Conservation (phyloP, 306 rosid species). For the Lithocarpus polystachyus region DNA sequence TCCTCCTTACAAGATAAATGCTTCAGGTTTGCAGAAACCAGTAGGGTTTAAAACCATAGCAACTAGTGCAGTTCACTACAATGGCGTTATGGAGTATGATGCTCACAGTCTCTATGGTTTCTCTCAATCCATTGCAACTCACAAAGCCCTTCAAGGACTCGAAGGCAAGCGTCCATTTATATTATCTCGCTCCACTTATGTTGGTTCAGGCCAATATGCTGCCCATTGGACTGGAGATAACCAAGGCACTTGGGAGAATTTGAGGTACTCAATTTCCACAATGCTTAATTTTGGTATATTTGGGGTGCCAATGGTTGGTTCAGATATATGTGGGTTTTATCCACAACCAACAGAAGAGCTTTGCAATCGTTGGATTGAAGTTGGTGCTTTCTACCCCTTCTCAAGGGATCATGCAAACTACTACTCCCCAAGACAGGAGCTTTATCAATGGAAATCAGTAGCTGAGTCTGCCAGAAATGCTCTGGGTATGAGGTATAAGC, state of each 20-base stretch:
- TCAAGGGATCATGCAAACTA: conserved; percentile 93
- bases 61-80: conserved; percentile 88
- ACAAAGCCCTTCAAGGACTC: conserved; percentile 75
- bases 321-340: conserved; percentile 94
- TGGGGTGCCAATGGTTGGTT: conserved; percentile 98
- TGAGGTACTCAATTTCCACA: conserved; percentile 81
- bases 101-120: conserved; percentile 97
- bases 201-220: conserved; percentile 83
- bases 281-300: conserved; percentile 91
- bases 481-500: conserved; percentile 76
- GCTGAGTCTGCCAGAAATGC: conserved; percentile 90
- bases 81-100: conserved; percentile 85
- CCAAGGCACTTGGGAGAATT: conserved; percentile 81
- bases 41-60: conserved; percentile 90
- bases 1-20: conserved; percentile 93
- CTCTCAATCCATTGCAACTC: conserved; percentile 81
- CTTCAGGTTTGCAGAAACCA: conserved; percentile 78
- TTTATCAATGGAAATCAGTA: conserved; percentile 91
- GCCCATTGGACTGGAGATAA: conserved; percentile 99
- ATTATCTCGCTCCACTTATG: conserved; percentile 84
- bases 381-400: conserved; percentile 95
- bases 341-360: conserved; percentile 93
- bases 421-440: conserved; percentile 95
- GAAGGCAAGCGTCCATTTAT: conserved; percentile 88
- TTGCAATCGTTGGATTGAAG: conserved; percentile 96